A percentile compares a stretch with the other conserved stretches of the same genome.
These are phyloP conservation scores for Aspergillus sp. DNA, from an alignment of 2,329 filamentous ascomycete genomes.

Conservation along the genomic window DNA sequence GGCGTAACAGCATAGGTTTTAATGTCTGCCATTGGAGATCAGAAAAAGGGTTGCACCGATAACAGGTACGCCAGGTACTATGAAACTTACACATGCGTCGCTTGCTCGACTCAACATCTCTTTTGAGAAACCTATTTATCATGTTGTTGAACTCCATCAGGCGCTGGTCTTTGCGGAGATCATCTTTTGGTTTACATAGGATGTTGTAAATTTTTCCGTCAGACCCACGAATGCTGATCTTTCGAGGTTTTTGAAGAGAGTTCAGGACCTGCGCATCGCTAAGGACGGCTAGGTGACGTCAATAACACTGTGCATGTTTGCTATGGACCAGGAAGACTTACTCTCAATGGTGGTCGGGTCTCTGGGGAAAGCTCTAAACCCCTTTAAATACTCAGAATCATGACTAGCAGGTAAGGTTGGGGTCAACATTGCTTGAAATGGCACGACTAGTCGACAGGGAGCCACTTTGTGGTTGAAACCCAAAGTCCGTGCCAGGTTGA, in stretches of 20 bases:
- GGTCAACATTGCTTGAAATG: slow-evolving; percentile 79
- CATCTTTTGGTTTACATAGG: slow-evolving; percentile 96
- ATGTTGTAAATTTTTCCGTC: slow-evolving; percentile 88
- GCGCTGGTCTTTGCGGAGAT: slow-evolving; percentile 93
- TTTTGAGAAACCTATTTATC: slow-evolving; percentile 92
- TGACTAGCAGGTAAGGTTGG: slow-evolving; percentile 73
- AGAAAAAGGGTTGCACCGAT: slow-evolving; percentile 7
- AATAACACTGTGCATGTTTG: slow-evolving; percentile 8
- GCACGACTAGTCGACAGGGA: slow-evolving; percentile 83
- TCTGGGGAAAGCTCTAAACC: slow-evolving; percentile 80
- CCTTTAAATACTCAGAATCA: slow-evolving; percentile 65
- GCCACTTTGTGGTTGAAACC: slow-evolving; percentile 80
- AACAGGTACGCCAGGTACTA: not conserved
- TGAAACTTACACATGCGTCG: slow-evolving; percentile 66
- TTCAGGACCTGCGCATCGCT: slow-evolving; percentile 89
- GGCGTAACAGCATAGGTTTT: slow-evolving; percentile 97
- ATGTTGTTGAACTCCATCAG: slow-evolving; percentile 99
- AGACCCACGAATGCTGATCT: slow-evolving; percentile 81
- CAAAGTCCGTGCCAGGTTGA: slow-evolving; percentile 75
- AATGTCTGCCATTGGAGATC: slow-evolving; percentile 57
- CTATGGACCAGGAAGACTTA: slow-evolving; percentile 22
- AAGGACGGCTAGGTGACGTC: slow-evolving; percentile 55
- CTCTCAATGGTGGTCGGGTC: slow-evolving; percentile 78
- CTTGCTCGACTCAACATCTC: slow-evolving; percentile 85
- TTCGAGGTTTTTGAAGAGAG: slow-evolving; percentile 88